Evolutionary conservation across 441 rosid genomes (phyloP).

Genomic region (Arabidopsis lyrata): DNA sequence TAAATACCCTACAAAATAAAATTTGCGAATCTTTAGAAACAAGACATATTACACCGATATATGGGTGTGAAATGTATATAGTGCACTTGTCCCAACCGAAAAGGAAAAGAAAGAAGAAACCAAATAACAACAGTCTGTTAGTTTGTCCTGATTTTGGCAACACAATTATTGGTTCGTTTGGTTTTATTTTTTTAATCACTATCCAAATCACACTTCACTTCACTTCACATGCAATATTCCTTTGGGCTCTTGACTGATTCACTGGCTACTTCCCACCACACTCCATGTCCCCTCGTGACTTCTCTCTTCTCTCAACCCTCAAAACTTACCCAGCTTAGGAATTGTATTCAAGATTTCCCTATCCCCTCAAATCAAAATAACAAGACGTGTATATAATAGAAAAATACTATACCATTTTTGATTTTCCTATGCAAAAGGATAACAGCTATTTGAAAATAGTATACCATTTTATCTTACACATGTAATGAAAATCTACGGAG

Average conservation of each 20-base stretch:
- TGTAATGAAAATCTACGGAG: background rate
- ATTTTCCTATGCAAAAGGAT: no score
- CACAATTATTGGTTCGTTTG: constrained; percentile 25
- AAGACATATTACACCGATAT: background rate
- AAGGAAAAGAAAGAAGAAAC: background rate
- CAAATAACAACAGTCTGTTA: constrained; percentile 42
- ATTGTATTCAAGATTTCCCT: no score
- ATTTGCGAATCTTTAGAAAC: background rate
- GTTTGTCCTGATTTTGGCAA: constrained; percentile 26
- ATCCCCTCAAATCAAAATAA: no score
- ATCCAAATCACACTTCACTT: constrained; percentile 24
- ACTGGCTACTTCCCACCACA: constrained; percentile 5
- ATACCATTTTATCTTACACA: background rate
- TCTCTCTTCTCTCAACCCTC: background rate
- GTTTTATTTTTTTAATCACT: constrained; percentile 27
- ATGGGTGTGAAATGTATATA: background rate
- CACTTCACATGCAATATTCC: constrained; percentile 39
- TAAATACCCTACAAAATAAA: background rate
- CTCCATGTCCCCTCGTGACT: constrained; percentile 38
- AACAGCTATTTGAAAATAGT: no score
- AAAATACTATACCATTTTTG: no score
- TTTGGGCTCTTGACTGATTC: constrained; percentile 16
- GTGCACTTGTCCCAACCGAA: constrained; percentile 1
- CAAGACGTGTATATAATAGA: no score
- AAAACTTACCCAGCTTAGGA: background rate